Percentiles rank a stretch among this genome's conserved stretches.
These are phyloP conservation scores for Tuber microsphaerosporum DNA, from an alignment of 495 filamentous ascomycete species.

Conservation along the genomic window DNA sequence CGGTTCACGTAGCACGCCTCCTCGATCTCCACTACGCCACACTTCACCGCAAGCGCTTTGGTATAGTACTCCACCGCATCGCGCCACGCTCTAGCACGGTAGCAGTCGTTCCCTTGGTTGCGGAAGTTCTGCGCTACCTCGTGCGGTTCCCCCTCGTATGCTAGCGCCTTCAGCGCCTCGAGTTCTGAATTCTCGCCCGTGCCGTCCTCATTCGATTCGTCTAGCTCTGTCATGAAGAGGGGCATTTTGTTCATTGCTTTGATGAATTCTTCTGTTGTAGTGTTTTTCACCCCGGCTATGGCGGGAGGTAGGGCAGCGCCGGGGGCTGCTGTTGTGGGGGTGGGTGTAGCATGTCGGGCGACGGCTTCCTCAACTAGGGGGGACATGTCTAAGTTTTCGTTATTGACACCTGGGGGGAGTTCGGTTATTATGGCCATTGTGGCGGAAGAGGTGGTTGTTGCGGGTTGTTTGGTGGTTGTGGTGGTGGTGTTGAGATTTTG, in stretches of 20 bases:
- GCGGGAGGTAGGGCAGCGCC: conserved; percentile 30
- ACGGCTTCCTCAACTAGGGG: conserved; percentile 29
- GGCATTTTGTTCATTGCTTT: conserved; percentile 48
- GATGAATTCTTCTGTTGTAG: conserved; percentile 38
- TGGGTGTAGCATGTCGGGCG: conserved; percentile 21
- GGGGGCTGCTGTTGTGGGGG: not conserved
- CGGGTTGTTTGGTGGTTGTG: not conserved
- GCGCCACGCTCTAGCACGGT: conserved; percentile 61
- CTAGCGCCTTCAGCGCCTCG: conserved; percentile 79
- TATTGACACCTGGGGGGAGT: conserved; percentile 12
- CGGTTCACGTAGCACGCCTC: conserved; percentile 70
- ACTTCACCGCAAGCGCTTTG: conserved; percentile 56
- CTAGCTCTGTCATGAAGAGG: conserved; percentile 89
- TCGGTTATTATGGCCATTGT: conserved; percentile 26
- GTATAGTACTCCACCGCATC: conserved; percentile 89
- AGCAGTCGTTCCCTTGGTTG: conserved; percentile 65
- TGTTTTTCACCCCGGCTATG: conserved; percentile 34
- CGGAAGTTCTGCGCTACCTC: conserved; percentile 49
- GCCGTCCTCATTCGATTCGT: conserved; percentile 57
- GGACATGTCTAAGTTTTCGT: conserved; percentile 23
- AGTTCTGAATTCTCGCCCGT: conserved; percentile 62
- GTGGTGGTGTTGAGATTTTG: not conserved
- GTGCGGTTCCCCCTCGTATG: conserved; percentile 80
- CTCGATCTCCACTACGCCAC: conserved; percentile 39
- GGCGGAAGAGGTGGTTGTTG: not conserved